Conservation (phyloP, 1,284 basidiomycete genomes). For the Fomitopsis pinicola region DNA sequence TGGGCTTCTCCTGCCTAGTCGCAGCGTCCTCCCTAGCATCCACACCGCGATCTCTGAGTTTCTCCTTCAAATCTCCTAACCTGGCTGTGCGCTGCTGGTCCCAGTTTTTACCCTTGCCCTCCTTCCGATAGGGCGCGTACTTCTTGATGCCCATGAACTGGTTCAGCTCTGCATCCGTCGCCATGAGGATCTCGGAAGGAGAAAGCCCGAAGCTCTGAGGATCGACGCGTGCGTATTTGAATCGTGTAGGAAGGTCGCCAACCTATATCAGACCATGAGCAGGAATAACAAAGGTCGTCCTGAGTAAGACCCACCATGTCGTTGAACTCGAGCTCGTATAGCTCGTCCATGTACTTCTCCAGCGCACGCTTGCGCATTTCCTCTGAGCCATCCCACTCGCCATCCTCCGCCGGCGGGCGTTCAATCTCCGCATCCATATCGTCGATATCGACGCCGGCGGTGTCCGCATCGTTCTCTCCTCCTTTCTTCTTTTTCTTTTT, state of each 20-base stretch:
- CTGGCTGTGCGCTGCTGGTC: slow-evolving; percentile 62
- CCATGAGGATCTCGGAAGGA: slow-evolving; percentile 87
- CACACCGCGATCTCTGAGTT: slow-evolving; percentile 23
- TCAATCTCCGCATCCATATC: slow-evolving; percentile 73
- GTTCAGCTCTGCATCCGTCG: slow-evolving; percentile 93
- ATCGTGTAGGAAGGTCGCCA: slow-evolving; percentile 87
- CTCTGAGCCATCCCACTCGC: slow-evolving; percentile 81
- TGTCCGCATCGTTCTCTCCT: slow-evolving; percentile 33
- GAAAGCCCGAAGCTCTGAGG: slow-evolving; percentile 71
- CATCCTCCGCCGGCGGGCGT: slow-evolving; percentile 35
- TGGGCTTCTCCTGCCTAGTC: slow-evolving; percentile 28
- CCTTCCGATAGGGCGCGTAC: slow-evolving; percentile 83
- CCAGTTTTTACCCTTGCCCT: slow-evolving; percentile 45
- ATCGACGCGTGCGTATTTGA: slow-evolving; percentile 82
- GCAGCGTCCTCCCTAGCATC: slow-evolving; percentile 4
- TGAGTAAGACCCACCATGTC: slow-evolving; percentile 67
- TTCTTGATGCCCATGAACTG: slow-evolving; percentile 86
- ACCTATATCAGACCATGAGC: slow-evolving; percentile 44
- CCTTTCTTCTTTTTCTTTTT: slow-evolving; percentile 44
- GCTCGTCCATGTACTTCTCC: slow-evolving; percentile 86
- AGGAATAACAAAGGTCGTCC: background rate
- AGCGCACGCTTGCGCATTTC: slow-evolving; percentile 80
- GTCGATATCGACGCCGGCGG: slow-evolving; percentile 54
- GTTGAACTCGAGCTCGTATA: slow-evolving; percentile 92
- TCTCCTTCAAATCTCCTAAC: slow-evolving; percentile 59